Percentiles rank a stretch among this genome's conserved stretches.
Evolutionary conservation across 148 eudicot species (phyloP).

Genomic region (Camellia sinensis): DNA sequence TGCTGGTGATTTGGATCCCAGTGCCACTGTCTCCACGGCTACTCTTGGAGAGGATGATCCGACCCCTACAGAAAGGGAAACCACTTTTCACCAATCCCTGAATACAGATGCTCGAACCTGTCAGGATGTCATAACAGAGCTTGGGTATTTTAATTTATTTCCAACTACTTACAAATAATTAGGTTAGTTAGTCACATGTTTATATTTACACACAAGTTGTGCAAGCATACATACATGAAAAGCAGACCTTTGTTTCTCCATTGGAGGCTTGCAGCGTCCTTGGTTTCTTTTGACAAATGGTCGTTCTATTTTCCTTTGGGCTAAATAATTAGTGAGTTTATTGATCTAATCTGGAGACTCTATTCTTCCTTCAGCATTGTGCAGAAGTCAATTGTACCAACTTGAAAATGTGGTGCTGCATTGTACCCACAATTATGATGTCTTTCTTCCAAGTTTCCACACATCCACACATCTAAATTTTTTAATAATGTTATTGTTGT

Average conservation of each 20-base stretch:
- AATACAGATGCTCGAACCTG: slow-evolving; percentile 99
- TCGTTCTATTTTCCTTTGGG: neutral
- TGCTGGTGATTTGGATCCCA: slow-evolving; percentile 26
- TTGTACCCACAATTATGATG: neutral
- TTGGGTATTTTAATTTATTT: slow-evolving; percentile 52
- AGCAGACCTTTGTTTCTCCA: neutral
- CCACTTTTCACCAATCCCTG: slow-evolving; percentile 44
- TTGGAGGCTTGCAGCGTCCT: neutral
- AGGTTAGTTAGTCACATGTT: neutral
- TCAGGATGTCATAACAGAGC: slow-evolving; percentile 93
- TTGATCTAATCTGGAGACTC: neutral
- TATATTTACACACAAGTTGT: neutral
- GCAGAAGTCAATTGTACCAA: neutral
- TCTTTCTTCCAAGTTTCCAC: neutral
- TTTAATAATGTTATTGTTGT: neutral
- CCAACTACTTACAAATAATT: neutral
- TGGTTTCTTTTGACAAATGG: neutral
- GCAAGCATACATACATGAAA: neutral
- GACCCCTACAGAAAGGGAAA: slow-evolving; percentile 56
- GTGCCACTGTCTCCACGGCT: slow-evolving; percentile 44
- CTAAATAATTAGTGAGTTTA: neutral
- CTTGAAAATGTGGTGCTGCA: neutral
- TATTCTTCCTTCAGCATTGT: neutral
- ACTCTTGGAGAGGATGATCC: slow-evolving; percentile 69
- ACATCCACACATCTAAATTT: neutral